Base-by-base conservation (phyloP, 345 rosid genomes). In the Crucihimalaya himalaica region DNA sequence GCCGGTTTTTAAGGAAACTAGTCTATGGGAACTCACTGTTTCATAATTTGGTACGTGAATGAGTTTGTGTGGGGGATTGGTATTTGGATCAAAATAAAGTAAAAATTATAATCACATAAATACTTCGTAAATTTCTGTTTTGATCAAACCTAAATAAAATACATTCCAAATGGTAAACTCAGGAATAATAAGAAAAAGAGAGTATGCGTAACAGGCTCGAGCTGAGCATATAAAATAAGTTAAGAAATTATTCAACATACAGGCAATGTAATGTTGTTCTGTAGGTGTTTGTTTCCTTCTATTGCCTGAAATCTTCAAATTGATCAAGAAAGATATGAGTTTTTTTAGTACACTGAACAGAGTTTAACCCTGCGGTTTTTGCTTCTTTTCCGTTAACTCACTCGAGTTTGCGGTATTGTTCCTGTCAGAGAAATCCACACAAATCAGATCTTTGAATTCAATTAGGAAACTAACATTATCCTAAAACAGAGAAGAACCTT, bases 361-460 rank as follows among this genome's bases (percentile, higher is more conserved):
- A 52, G 52, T 12, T 48, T 18, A 47, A 19, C 21, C 34, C 34
- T 68, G 48, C 48, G 5, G 39, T 39, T 54, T 40, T 18, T 0
- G 18, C 27, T n/a, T 61, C 59, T 61, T 28, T 25, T 8, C 62
- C 5, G 15, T 7, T 32, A 63, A 43, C 51, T 73, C 42, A 43
- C 37, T 43, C 28, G 7, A 54, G 20, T 46, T 37, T 0, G 28
- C 32, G 1, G 53, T 67, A 28, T 50, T 12, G 16, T 37, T 60
- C 74, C 79, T 75, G 79, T 60, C 53, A 32, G 56, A 53, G 32
- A 42, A 39, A 60, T 18, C 73, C 21, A 40, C 27, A 74, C 5
- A 35, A 34, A 61, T 76, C 34, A 76, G 51, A 68, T 31, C 16
- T 14, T 4, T 53, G 32, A 42, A 43, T 15, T 9, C 66, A 5